Conservation (phyloP, 1,139 yeast genomes). For the Sugiyamaella grinbergsii region DNA sequence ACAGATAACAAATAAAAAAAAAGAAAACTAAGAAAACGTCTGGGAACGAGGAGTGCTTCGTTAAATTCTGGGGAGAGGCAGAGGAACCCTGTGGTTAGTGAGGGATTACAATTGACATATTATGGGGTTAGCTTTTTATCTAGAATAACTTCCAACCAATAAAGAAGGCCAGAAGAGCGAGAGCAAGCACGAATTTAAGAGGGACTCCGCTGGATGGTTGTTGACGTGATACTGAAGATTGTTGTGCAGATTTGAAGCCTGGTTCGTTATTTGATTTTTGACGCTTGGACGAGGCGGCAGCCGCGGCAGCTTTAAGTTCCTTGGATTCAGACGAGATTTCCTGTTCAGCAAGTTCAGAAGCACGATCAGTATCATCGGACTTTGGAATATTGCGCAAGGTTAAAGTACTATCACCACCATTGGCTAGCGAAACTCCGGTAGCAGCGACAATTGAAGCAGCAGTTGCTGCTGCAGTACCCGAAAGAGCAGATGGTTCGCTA, state of each 20-base stretch:
- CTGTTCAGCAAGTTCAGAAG: conserved; percentile 30
- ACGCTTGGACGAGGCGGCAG: conserved; percentile 12
- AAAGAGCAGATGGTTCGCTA: not conserved
- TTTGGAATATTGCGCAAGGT: conserved; percentile 9
- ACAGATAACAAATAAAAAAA: not conserved
- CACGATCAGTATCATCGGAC: conserved; percentile 13
- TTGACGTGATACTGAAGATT: conserved; percentile 27
- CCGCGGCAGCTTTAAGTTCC: conserved; percentile 26
- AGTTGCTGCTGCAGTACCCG: conserved; percentile 9
- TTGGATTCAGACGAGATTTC: conserved; percentile 31
- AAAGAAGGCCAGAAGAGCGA: conserved; percentile 59
- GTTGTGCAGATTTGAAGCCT: conserved; percentile 27
- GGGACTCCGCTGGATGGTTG: conserved; percentile 49
- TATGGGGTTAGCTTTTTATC: not conserved
- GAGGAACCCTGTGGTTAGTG: too few relatives aligned
- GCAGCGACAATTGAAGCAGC: conserved; percentile 18
- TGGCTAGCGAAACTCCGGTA: conserved; percentile 8
- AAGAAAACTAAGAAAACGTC: not conserved
- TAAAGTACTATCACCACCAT: conserved; percentile 3
- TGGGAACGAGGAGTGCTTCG: not conserved
- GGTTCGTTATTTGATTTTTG: conserved; percentile 14
- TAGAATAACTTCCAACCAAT: conserved; percentile 56
- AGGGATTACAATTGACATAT: not conserved
- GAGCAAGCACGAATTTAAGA: conserved; percentile 52
- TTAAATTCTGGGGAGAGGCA: not conserved